These are phyloP conservation scores for Annulohypoxylon stygium DNA, from an alignment of 495 filamentous ascomycete species.

Conservation along the genomic window DNA sequence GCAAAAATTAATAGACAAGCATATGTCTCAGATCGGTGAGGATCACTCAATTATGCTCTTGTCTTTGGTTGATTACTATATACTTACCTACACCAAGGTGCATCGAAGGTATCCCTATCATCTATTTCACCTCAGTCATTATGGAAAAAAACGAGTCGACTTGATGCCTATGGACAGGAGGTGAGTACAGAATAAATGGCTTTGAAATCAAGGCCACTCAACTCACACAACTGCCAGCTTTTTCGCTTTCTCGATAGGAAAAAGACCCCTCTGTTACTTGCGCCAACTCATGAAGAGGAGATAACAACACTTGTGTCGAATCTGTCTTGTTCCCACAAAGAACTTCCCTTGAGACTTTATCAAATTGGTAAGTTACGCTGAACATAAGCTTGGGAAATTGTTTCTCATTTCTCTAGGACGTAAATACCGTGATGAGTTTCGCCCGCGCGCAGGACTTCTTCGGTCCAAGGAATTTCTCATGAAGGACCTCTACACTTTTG, in stretches of 20 bases:
- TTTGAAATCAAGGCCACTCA: not conserved
- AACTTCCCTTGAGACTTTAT: constrained; percentile 87
- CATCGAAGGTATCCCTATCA: constrained; percentile 88
- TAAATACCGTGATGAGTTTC: constrained; percentile 93
- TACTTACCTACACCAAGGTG: constrained; percentile 64
- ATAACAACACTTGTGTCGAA: constrained; percentile 84
- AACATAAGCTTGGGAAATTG: not conserved
- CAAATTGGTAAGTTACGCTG: constrained; percentile 77
- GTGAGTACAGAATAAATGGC: constrained; percentile 53
- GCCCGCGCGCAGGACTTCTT: constrained; percentile 88
- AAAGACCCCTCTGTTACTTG: constrained; percentile 78
- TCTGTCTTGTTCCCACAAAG: constrained; percentile 85
- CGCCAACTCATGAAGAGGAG: constrained; percentile 97
- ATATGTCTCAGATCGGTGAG: constrained; percentile 84
- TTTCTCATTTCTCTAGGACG: constrained; percentile 67
- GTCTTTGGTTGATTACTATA: not conserved
- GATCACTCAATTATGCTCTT: constrained; percentile 18
- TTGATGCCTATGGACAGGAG: constrained; percentile 73
- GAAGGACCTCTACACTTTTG: constrained; percentile 99
- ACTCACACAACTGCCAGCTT: constrained; percentile 63
- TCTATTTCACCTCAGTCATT: constrained; percentile 87
- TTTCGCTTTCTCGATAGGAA: constrained; percentile 87
- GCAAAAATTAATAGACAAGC: constrained; percentile 84
- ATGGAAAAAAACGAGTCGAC: constrained; percentile 71
- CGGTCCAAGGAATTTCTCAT: constrained; percentile 95